Evolutionary conservation across 352 stramenopile genomes (phyloP).

Genomic region (Peronosclerospora sorghi): DNA sequence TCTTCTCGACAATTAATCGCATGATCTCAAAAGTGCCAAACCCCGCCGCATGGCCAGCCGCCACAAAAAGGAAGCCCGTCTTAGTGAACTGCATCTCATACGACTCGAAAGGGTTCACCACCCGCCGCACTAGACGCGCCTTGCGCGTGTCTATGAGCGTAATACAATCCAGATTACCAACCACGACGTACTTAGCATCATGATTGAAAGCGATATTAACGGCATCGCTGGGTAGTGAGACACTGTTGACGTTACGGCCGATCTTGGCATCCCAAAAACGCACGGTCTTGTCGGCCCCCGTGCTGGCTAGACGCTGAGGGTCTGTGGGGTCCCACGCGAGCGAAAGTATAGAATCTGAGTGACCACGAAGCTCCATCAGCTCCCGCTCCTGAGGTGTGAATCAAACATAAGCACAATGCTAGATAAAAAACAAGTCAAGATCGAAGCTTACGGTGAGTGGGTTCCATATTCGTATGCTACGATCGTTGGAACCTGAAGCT

Average conservation of each 20-base stretch:
- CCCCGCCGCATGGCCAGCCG: slow-evolving; percentile 57
- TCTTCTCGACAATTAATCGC: slow-evolving; percentile 63
- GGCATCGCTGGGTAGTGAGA: slow-evolving; percentile 60
- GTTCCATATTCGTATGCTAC: slow-evolving; percentile 72
- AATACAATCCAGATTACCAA: slow-evolving; percentile 61
- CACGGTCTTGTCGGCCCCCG: slow-evolving; percentile 70
- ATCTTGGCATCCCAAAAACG: slow-evolving; percentile 78
- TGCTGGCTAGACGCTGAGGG: slow-evolving; percentile 51
- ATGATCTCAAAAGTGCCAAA: slow-evolving; percentile 82
- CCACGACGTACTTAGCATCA: slow-evolving; percentile 75
- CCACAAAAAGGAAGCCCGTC: slow-evolving; percentile 68
- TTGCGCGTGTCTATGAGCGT: slow-evolving; percentile 78
- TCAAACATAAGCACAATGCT: not conserved
- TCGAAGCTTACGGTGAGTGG: slow-evolving; percentile 32
- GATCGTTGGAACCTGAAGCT: slow-evolving; percentile 72
- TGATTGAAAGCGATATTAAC: slow-evolving; percentile 74
- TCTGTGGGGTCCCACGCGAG: slow-evolving; percentile 66
- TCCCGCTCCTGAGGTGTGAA: slow-evolving; percentile 30
- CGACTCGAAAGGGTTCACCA: slow-evolving; percentile 76
- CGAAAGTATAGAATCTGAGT: slow-evolving; percentile 63
- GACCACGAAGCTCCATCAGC: slow-evolving; percentile 48
- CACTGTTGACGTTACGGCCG: slow-evolving; percentile 63
- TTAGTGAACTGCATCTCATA: slow-evolving; percentile 81
- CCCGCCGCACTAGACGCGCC: slow-evolving; percentile 57
- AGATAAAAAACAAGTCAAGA: not conserved